These are phyloP conservation scores for Paramecium pentaurelia DNA, from an alignment of 73 alveolate genomes.

Conservation along the genomic window DNA sequence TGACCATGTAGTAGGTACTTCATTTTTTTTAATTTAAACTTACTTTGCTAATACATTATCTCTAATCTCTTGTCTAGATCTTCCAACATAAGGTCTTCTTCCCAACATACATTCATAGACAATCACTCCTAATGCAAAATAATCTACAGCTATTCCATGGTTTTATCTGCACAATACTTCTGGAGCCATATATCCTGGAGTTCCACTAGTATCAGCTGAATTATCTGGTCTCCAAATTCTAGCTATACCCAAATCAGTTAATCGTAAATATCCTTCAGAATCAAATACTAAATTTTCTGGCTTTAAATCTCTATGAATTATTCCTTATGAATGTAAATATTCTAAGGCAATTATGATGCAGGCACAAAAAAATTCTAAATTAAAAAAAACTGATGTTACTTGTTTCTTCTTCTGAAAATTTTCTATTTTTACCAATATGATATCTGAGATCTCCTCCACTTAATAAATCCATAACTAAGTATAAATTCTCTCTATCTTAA, in stretches of 20 bases:
- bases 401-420: slow-evolving; percentile 90
- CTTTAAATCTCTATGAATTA: slow-evolving; percentile 95
- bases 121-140: slow-evolving; percentile 81
- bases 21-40: slow-evolving; percentile 69
- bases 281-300: slow-evolving; percentile 97
- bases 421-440: slow-evolving; percentile 81
- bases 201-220: slow-evolving; percentile 93
- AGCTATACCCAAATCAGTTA: slow-evolving; percentile 97
- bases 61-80: slow-evolving; percentile 84
- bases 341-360: slow-evolving; percentile 91
- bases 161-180: slow-evolving; percentile 81
- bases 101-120: slow-evolving; percentile 88
- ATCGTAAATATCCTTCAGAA: slow-evolving; percentile 81
- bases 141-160: slow-evolving; percentile 81
- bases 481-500: slow-evolving; percentile 89
- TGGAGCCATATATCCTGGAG: slow-evolving; percentile 86
- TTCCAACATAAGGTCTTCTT: slow-evolving; percentile 77
- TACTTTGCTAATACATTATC: slow-evolving; percentile 80
- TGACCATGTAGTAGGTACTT: slow-evolving; percentile 75
- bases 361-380: slow-evolving; percentile 81
- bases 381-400: slow-evolving; percentile 44
- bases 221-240: slow-evolving; percentile 84
- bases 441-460: slow-evolving; percentile 96
- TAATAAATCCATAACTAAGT: slow-evolving; percentile 86
- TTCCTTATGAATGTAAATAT: slow-evolving; percentile 86